A percentile compares a stretch with the other conserved stretches of the same genome.
These are phyloP conservation scores for Asparagopsis taxiformis DNA, from an alignment of 31 red algal genomes.

Conservation along the genomic window DNA sequence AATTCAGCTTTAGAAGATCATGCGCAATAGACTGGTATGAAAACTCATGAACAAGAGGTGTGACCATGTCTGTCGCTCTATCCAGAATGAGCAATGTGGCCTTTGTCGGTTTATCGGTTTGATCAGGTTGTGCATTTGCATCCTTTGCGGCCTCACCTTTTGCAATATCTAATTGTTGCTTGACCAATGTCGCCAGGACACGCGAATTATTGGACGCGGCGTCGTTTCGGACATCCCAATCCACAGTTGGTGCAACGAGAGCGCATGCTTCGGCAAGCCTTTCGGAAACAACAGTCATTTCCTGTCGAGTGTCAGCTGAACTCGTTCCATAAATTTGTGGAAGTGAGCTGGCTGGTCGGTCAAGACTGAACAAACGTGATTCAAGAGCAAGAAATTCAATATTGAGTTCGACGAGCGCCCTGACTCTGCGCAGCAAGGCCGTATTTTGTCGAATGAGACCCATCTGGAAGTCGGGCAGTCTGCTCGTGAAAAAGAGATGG, in stretches of 20 bases:
- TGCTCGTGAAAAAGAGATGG: conserved; percentile 88
- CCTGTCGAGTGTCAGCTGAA: conserved; percentile 20
- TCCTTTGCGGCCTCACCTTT: conserved; percentile 1
- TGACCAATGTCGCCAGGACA: conserved; percentile 58
- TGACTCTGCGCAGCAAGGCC: conserved; percentile 58
- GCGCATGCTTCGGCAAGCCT: conserved; percentile 57
- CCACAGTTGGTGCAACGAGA: conserved; percentile 43
- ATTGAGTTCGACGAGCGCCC: conserved; percentile 81
- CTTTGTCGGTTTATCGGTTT: conserved; percentile 8
- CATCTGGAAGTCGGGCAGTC: conserved; percentile 76
- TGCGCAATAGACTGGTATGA: conserved; percentile 97
- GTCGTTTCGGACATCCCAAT: conserved; percentile 71
- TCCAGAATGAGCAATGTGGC: conserved; percentile 92
- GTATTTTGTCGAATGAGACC: conserved; percentile 57
- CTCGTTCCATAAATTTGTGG: conserved; percentile 56
- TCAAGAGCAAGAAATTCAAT: conserved; percentile 84
- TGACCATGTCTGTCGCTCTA: conserved; percentile 68
- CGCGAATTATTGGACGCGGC: conserved; percentile 33
- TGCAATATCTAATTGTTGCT: conserved; percentile 58
- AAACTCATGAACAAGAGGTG: conserved; percentile 94
- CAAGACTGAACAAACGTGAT: conserved; percentile 79
- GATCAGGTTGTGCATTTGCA: conserved; percentile 1
- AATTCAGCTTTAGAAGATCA: conserved; percentile 84
- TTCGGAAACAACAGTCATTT: conserved; percentile 67
- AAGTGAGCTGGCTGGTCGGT: conserved; percentile 54